phyloP scores from a whole-genome alignment of 805 yeast species.

The Cyberlindnera nakhonratchasimensis region DNA sequence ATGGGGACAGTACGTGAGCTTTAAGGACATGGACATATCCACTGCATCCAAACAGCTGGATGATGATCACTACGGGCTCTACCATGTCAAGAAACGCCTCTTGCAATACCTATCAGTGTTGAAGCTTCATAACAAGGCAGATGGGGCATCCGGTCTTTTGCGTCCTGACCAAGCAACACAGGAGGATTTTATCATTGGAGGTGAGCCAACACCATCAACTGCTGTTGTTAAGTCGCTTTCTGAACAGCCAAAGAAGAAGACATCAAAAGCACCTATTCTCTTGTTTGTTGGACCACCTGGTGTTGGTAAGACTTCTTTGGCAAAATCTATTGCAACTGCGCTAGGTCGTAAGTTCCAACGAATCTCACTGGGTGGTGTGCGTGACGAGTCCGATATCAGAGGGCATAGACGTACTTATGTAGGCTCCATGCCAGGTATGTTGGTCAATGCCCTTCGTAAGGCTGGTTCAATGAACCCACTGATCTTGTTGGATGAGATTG shows the following conservation, averaged over 20 bases:
- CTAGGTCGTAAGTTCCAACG: conserved; percentile 74
- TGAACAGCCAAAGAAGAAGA: conserved; percentile 7
- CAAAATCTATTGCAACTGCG: conserved; percentile 74
- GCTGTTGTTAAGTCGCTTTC: conserved; percentile 4
- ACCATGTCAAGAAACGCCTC: conserved; percentile 68
- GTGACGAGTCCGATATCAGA: conserved; percentile 84
- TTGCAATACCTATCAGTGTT: conserved; percentile 78
- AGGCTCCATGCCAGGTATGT: conserved; percentile 87
- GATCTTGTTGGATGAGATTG: conserved; percentile 80
- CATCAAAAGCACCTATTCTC: conserved; percentile 62
- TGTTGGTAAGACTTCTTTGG: conserved; percentile 86
- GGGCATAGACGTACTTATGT: conserved; percentile 91
- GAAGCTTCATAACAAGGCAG: conserved; percentile 40
- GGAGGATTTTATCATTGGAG: conserved; percentile 23
- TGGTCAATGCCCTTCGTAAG: conserved; percentile 72
- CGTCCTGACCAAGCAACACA: conserved; percentile 6
- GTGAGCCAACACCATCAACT: neutral
- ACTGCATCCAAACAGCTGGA: conserved; percentile 58
- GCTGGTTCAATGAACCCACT: conserved; percentile 80
- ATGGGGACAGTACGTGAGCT: conserved; percentile 37
- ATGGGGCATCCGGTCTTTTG: conserved; percentile 6
- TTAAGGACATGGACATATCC: conserved; percentile 41
- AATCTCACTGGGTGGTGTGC: conserved; percentile 80
- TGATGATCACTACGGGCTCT: conserved; percentile 75
- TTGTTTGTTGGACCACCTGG: conserved; percentile 92